Evolutionary conservation across 176 grass and related monocot genomes (phyloP), one percentile per base, ranked within the genome.

Genomic region (Musa troglodytarum): DNA sequence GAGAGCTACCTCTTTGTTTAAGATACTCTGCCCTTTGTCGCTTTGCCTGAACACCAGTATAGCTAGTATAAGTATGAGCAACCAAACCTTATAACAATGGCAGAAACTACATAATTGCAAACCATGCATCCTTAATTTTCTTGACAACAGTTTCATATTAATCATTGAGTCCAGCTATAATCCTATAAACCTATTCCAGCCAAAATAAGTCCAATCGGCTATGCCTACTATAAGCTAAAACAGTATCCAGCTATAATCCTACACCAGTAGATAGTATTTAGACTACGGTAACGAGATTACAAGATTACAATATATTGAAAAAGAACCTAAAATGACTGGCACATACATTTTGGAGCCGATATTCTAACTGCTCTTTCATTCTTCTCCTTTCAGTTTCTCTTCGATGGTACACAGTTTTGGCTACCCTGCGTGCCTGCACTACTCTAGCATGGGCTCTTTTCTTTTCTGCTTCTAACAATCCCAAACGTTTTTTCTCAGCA

Each of bases 401-500:
- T 59, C 77, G 81, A 71, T 86, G 88, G 87, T 88, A 87, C 16
- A 94, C 88, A 16, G 56, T 86, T 83, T 89, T 87, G 17, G 95
- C 90, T 69, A 84, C 78, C 9, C 57, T 71, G 21, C 80, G 84
- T 67, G 92, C 82, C 50, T 75, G 90, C 75, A 93, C 62, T 8
- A 93, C 80, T 68, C 88, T 90, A 74, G 88, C 90, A 11, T 89
- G 90, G 22, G 90, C 84, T 78, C 84, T 86, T 6, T 73, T 89
- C 75, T 84, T 98, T 74, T 98, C 95, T 50, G 90, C 95, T 86
- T 98, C 95, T 56, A 98, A 53, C 76, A 98, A 83, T 10, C 69
- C 83, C 72, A 93, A 49, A 11, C 95, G 84, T 54, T 98, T 98
- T 82, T 93, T 94, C 86, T 98, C 95, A 71, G 90, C 95, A 66